Conservation (phyloP, 192 early-diverging fungal species). For the Linnemannia hyalina region DNA sequence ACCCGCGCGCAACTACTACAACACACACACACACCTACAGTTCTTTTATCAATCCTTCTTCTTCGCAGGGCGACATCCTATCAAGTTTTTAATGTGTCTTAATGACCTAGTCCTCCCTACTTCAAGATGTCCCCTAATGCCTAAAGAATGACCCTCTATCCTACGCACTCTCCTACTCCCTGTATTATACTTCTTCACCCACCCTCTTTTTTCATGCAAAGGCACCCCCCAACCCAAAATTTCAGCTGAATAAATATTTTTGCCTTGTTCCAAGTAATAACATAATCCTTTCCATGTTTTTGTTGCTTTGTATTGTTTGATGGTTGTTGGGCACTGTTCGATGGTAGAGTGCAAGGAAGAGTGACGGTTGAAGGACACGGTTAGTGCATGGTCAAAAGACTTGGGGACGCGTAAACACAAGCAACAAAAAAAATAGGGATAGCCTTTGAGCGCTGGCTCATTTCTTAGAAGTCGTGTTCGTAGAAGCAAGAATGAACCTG, state of each 20-base stretch:
- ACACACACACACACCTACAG: not conserved
- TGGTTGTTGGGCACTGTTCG: no score
- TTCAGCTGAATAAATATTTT: constrained; percentile 3
- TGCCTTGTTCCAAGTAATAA: not conserved
- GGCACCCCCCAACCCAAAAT: not conserved
- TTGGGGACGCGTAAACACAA: no score
- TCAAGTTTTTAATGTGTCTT: constrained; percentile 2
- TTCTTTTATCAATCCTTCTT: not conserved
- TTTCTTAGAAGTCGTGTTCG: no score
- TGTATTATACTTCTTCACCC: not conserved
- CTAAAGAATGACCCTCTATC: not conserved
- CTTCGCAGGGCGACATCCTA: not conserved
- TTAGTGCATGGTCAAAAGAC: no score
- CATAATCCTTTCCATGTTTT: no score
- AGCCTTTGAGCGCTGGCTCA: no score
- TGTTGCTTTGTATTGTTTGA: no score
- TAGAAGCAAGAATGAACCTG: no score
- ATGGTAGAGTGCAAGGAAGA: no score
- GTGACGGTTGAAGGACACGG: no score
- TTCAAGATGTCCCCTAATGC: constrained; percentile 1
- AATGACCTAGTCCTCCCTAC: not conserved
- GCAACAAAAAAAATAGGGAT: no score
- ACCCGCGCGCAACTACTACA: not conserved
- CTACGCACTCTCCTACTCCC: not conserved
- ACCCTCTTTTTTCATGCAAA: not conserved